Conservation (phyloP, 2,329 filamentous ascomycete species). For the Monosporascus sp. region DNA sequence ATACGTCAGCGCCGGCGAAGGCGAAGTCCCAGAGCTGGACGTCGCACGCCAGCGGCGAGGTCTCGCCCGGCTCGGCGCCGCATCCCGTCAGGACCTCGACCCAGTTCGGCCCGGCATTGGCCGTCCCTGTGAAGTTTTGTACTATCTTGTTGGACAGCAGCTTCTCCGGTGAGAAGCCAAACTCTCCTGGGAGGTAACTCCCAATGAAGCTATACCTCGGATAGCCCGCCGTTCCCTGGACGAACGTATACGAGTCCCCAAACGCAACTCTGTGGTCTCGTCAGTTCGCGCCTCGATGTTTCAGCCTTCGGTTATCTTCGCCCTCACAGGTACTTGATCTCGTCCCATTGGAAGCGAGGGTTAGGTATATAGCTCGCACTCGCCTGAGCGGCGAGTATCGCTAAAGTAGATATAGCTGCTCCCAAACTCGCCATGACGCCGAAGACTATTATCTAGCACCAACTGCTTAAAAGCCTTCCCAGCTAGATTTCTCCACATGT, state of each 20-base stretch:
- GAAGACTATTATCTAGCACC: background rate
- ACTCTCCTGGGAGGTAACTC: constrained; percentile 36
- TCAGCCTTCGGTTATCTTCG: background rate
- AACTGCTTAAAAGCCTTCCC: no score
- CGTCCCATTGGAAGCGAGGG: constrained; percentile 14
- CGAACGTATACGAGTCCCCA: constrained; percentile 47
- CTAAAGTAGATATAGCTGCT: background rate
- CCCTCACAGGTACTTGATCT: constrained; percentile 19
- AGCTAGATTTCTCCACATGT: no score
- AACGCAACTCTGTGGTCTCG: constrained; percentile 34
- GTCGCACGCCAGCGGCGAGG: constrained; percentile 36
- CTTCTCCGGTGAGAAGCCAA: constrained; percentile 36
- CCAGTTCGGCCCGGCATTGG: constrained; percentile 50
- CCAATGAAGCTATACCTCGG: constrained; percentile 50
- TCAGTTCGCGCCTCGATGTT: background rate
- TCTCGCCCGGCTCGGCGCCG: constrained; percentile 37
- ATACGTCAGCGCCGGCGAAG: constrained; percentile 48
- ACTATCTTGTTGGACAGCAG: constrained; percentile 44
- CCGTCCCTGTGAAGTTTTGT: constrained; percentile 45
- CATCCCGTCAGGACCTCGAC: constrained; percentile 48
- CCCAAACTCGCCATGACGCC: background rate
- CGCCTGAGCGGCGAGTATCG: background rate
- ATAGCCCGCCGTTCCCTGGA: constrained; percentile 47
- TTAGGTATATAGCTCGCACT: background rate
- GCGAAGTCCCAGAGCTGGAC: constrained; percentile 52